phyloP scores from a whole-genome alignment of 2,329 filamentous ascomycete species.

The Hypoxylon sp. region DNA sequence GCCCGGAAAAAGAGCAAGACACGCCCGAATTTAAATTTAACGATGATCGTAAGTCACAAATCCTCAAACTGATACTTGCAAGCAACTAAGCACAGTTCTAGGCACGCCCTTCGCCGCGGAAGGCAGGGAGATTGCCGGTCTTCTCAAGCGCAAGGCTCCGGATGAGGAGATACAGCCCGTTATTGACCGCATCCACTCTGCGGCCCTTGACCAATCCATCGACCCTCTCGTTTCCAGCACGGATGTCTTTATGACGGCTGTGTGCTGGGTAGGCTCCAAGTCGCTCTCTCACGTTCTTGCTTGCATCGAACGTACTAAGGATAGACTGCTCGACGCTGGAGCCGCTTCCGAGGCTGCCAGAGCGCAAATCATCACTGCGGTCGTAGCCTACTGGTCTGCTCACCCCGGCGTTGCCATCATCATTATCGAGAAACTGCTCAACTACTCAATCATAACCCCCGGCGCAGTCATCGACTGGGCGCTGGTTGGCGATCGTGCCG shows the following conservation, averaged over 20 bases:
- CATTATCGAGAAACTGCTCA: constrained; percentile 96
- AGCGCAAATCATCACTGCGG: constrained; percentile 88
- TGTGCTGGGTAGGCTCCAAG: constrained; percentile 94
- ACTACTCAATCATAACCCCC: constrained; percentile 94
- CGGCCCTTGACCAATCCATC: constrained; percentile 76
- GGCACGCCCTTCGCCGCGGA: constrained; percentile 85
- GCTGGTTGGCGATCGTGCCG: constrained; percentile 68
- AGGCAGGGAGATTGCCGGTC: constrained; percentile 82
- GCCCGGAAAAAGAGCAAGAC: constrained; percentile 91
- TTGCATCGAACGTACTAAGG: constrained; percentile 94
- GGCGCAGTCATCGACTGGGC: constrained; percentile 91
- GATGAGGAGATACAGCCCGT: constrained; percentile 88
- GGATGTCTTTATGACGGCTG: constrained; percentile 92
- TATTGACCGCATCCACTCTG: constrained; percentile 83
- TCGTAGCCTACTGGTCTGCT: constrained; percentile 92
- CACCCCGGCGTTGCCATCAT: constrained; percentile 92
- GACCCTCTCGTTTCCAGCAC: constrained; percentile 89
- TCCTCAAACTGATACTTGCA: constrained; percentile 17
- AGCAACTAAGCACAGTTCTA: constrained; percentile 51
- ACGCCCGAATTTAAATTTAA: constrained; percentile 96
- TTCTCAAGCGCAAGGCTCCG: constrained; percentile 85
- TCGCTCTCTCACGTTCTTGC: constrained; percentile 95
- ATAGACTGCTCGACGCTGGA: constrained; percentile 84
- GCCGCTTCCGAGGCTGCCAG: constrained; percentile 80
- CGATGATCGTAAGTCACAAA: constrained; percentile 71